Base-by-base conservation (phyloP, 164 flowering plant genomes). In the Litsea cubeba region DNA sequence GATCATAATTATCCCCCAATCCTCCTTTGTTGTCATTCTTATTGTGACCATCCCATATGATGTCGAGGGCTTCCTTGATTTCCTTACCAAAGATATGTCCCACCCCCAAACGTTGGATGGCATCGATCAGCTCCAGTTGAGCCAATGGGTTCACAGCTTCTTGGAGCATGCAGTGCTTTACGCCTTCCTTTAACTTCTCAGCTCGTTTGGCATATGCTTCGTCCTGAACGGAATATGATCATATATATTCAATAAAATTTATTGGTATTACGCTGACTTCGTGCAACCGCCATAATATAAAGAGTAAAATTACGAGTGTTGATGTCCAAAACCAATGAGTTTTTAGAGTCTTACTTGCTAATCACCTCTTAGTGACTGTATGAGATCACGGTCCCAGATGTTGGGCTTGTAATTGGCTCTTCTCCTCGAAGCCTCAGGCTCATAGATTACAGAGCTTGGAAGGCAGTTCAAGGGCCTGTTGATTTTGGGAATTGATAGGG, bases 21-120 rank as follows among this genome's bases (percentile, higher is more conserved):
- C 62, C 71, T 11, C 46, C n/a, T 66, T n/a, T 15, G 40, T 66
- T 17, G 1, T 7, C 17, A 18, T 65, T 32, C 0, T 40, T 40
- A 17, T n/a, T 20, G 23, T 12, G 28, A 12, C 49, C 5, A 12
- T 3, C 15, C 24, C 57, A 70, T 14, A 46, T 17, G 18, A 20
- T 54, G 14, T 60, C 12, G 32, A 85, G 51, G 63, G 67, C 22
- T 12, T 28, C 49, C 35, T 75, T 50, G 32, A 83, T 83, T 66
- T 83, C 84, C 60, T 78, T 78, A 12, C 74, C 51, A 50, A 83
- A 85, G 70, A 79, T 74, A 70, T 79, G 22, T 22, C 72, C 82
- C 11, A 83, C 68, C 12, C 84, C 81, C 0, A 83, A 77, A 40
- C 81, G 72, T 74, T 83, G 83, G 28, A 79, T 26, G 22, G 75